A percentile compares a stretch with the other conserved stretches of the same genome.
Evolutionary conservation across 257 asterid genomes (phyloP).

Genomic region (Ehretia macrophylla): DNA sequence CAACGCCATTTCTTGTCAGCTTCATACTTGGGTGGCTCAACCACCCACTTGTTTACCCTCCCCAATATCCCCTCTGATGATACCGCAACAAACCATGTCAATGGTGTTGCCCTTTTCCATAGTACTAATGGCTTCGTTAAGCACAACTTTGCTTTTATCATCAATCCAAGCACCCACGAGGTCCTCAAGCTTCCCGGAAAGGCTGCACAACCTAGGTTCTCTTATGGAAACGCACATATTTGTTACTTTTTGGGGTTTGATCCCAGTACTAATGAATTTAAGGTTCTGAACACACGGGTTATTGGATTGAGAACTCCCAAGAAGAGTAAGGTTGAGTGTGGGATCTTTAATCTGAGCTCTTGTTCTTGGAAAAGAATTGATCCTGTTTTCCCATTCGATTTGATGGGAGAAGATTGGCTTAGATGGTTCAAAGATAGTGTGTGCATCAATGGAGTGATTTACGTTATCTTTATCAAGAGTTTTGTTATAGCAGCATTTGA

Average conservation of each 20-base stretch:
- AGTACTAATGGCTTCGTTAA: not conserved
- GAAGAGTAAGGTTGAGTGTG: not conserved
- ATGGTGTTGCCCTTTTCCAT: not conserved
- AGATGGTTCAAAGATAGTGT: not conserved
- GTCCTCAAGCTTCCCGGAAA: not conserved
- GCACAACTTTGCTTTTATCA: constrained; percentile 1
- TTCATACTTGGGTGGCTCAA: not conserved
- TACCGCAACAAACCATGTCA: not conserved
- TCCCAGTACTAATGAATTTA: not conserved
- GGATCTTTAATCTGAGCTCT: not conserved
- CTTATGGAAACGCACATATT: not conserved
- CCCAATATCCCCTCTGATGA: not conserved
- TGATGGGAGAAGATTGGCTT: not conserved
- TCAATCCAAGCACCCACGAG: not conserved
- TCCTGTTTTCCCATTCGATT: not conserved
- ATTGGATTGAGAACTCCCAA: not conserved
- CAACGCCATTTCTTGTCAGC: not conserved
- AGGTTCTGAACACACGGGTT: not conserved
- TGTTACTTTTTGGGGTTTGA: constrained; percentile 4
- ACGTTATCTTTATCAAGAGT: not conserved
- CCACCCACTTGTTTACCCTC: not conserved
- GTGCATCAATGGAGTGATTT: not conserved
- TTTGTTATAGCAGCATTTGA: not conserved
- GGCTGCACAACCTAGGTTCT: not conserved
- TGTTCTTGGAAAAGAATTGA: not conserved